Percentiles rank a stretch among this genome's conserved stretches.
These are phyloP conservation scores for Scutellaria minor DNA, from an alignment of 257 asterid genomes.

Conservation along the genomic window DNA sequence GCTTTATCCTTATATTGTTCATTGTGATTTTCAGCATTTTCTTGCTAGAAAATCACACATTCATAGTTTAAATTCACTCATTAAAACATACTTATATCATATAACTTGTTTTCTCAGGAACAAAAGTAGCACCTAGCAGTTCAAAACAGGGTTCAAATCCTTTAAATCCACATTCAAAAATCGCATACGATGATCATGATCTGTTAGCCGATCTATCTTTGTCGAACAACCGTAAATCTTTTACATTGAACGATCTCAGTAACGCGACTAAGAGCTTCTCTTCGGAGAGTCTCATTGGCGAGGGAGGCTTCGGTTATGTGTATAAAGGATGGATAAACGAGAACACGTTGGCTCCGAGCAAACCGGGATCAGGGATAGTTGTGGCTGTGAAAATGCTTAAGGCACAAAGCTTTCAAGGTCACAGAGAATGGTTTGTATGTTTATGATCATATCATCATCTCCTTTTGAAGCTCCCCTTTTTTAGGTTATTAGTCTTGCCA, in stretches of 20 bases:
- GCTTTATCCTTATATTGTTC: no score
- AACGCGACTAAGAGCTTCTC: slow-evolving; percentile 69
- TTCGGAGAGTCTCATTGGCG: slow-evolving; percentile 69
- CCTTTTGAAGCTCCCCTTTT: no score
- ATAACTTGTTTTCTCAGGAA: slow-evolving; percentile 35
- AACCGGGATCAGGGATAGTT: slow-evolving; percentile 67
- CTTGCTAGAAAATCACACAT: no score
- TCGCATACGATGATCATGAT: not conserved
- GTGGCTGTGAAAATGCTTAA: slow-evolving; percentile 77
- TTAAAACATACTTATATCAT: not conserved
- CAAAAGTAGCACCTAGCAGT: slow-evolving; percentile 44
- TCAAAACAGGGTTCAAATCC: slow-evolving; percentile 33
- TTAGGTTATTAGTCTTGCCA: not conserved
- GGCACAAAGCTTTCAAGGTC: slow-evolving; percentile 71
- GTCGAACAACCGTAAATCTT: slow-evolving; percentile 59
- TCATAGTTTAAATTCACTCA: no score
- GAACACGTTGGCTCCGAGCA: slow-evolving; percentile 51
- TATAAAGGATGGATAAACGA: slow-evolving; percentile 80
- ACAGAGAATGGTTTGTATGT: slow-evolving; percentile 83
- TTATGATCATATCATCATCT: not conserved
- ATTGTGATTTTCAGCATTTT: no score
- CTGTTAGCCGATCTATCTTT: slow-evolving; percentile 18
- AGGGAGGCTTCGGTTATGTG: slow-evolving; percentile 84
- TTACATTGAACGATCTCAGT: slow-evolving; percentile 64
- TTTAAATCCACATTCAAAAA: not conserved